phyloP scores from a whole-genome alignment of 192 early-diverging fungal species.

The Dissophora ornata region DNA sequence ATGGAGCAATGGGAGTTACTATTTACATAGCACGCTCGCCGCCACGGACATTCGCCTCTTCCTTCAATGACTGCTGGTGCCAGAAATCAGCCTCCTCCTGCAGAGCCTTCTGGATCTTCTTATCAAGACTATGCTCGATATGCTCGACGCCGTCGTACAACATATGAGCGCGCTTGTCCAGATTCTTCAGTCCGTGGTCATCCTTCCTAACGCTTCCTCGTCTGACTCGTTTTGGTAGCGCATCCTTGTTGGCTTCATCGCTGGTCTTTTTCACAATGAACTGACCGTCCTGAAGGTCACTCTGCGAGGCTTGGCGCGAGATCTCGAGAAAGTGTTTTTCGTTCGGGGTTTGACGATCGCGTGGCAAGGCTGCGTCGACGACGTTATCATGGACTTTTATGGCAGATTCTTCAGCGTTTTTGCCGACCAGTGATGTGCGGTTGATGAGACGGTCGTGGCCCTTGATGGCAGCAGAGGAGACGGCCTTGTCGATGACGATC shows the following conservation, averaged over 20 bases:
- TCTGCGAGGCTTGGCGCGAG: conserved; percentile 25
- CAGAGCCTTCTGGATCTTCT: conserved; percentile 29
- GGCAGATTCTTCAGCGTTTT: conserved; percentile 32
- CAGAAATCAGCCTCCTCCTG: conserved; percentile 50
- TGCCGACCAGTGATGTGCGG: not conserved
- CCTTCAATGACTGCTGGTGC: conserved; percentile 50
- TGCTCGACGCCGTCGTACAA: conserved; percentile 46
- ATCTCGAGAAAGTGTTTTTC: conserved; percentile 29
- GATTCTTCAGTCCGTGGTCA: conserved; percentile 34
- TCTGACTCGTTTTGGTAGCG: conserved; percentile 15
- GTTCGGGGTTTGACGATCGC: conserved; percentile 13
- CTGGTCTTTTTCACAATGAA: conserved; percentile 13
- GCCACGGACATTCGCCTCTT: conserved; percentile 33
- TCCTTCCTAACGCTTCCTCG: conserved; percentile 17
- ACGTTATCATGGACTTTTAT: conserved; percentile 49
- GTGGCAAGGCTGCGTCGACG: conserved; percentile 27
- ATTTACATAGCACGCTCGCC: conserved; percentile 44
- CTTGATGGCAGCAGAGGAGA: conserved; percentile 31
- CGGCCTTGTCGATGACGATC: conserved; percentile 35
- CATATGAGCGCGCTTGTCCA: conserved; percentile 46
- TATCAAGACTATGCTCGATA: conserved; percentile 32
- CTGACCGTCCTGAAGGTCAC: conserved; percentile 24
- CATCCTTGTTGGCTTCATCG: not conserved
- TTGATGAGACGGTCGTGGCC: conserved; percentile 19
- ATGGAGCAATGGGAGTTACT: not conserved